Base-by-base conservation (phyloP, 805 yeast genomes). In the Barnettozyma vustinii region DNA sequence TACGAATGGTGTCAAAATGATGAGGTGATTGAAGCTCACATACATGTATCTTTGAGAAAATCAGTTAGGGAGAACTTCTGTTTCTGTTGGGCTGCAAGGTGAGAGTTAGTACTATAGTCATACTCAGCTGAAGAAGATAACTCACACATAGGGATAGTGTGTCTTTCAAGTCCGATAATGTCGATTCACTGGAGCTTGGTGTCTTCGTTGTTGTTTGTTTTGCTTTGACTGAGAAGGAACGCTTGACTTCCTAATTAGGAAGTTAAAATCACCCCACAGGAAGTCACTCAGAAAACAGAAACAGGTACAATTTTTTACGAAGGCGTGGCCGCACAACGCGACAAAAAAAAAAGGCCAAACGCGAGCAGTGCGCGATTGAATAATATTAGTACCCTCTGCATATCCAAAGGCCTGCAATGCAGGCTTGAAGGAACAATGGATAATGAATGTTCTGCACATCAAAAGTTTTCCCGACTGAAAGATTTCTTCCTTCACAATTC, bases 11-110 rank as follows among this genome's bases (percentile, higher is more conserved):
- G 33, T 30, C 33, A 30, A 21, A 20, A 19, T 9, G n/a, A 37
- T 26, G 21, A 13, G 39, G 26, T 30, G 33, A 30, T 13, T 20
- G 16, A 16, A 9, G 18, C n/a, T 9, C 3, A 54, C 62, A 19
- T 43, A 60, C 64, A 46, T 16, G 48, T 46, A 48, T 59, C 61
- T n/a, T 53, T 50, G 26, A 55, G 47, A 37, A 60, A 60, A 39
- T 60, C 64, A 27, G 59, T 54, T 13, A 57, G 42, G 4, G 62
- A 56, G 21, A 58, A 51, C 44, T 60, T 59, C 49, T 60, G 58
- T 49, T 58, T 59, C 20, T 25, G 62, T 56, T 56, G 50, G 12
- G 33, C 23, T 25, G 32, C 1, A 16, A 39, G 23, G 45, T 48
- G 42, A 45, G 44, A 40, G 44, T 33, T 42, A 21, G 44, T 39